A percentile compares a stretch with the other conserved stretches of the same genome.
Evolutionary conservation across 208 protist genomes (phyloP).

Genomic region (Herpetomonas samuelpessoai): DNA sequence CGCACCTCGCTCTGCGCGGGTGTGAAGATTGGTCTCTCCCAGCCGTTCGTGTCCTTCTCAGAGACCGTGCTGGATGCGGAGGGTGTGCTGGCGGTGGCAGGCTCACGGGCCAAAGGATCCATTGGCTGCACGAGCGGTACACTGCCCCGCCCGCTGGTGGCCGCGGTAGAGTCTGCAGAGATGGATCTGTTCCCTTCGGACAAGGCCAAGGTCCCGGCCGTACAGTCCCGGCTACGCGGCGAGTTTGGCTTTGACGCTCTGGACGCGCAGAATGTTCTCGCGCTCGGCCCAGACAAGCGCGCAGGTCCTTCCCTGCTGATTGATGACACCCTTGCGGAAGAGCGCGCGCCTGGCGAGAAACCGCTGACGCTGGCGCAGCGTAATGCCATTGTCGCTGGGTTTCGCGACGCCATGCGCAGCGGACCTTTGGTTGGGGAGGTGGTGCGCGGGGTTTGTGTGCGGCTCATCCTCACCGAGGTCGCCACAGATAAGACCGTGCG

Average conservation of each 20-base stretch:
- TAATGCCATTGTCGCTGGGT: constrained; percentile 91
- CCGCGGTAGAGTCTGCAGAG: constrained; percentile 51
- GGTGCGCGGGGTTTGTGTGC: constrained; percentile 54
- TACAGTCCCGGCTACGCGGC: constrained; percentile 53
- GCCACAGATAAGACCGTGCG: constrained; percentile 28
- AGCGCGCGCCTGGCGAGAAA: constrained; percentile 13
- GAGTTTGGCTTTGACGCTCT: constrained; percentile 97
- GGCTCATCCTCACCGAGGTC: constrained; percentile 59
- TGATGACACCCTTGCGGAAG: constrained; percentile 95
- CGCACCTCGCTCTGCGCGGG: constrained; percentile 67
- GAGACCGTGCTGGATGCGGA: constrained; percentile 97
- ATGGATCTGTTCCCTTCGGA: constrained; percentile 36
- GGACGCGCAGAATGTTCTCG: constrained; percentile 92
- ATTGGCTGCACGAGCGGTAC: constrained; percentile 52
- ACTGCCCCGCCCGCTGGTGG: constrained; percentile 31
- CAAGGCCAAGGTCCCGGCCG: constrained; percentile 5
- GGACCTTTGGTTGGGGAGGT: constrained; percentile 98
- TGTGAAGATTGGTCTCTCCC: constrained; percentile 73
- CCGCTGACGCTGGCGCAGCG: constrained; percentile 76
- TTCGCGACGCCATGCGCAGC: constrained; percentile 64
- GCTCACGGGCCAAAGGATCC: constrained; percentile 30
- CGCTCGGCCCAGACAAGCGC: constrained; percentile 87
- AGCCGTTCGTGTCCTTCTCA: constrained; percentile 96
- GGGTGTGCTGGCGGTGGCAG: constrained; percentile 66
- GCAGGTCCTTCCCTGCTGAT: constrained; percentile 96